Conservation (phyloP, 2,329 filamentous ascomycete genomes). For the Pyricularia pennisetigena region DNA sequence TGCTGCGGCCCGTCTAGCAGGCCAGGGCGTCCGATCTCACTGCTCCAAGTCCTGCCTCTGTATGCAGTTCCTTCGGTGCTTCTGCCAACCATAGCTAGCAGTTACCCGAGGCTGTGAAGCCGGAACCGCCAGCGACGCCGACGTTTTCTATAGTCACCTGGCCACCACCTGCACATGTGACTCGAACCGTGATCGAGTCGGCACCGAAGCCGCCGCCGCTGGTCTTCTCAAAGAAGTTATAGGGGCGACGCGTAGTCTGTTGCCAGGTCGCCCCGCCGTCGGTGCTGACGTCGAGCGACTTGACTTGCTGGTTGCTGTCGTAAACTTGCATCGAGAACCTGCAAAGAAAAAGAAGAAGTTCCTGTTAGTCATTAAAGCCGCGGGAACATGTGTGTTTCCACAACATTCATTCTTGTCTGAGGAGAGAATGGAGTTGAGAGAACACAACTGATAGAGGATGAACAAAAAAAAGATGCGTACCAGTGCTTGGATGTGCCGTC, state of each 20-base stretch:
- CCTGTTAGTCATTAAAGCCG: not conserved
- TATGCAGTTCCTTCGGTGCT: not conserved
- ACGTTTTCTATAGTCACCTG: slow-evolving; percentile 4
- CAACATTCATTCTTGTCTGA: not conserved
- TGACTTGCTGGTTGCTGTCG: slow-evolving; percentile 48
- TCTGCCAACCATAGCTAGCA: not conserved
- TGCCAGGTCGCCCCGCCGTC: slow-evolving; percentile 50
- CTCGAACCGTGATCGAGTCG: slow-evolving; percentile 4
- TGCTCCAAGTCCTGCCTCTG: not conserved
- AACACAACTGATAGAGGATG: not conserved
- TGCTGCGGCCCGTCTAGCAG: not conserved
- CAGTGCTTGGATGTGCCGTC: slow-evolving; percentile 30
- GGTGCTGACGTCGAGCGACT: slow-evolving; percentile 48
- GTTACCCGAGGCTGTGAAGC: slow-evolving; percentile 4
- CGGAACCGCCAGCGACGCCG: slow-evolving; percentile 5
- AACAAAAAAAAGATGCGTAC: slow-evolving; percentile 15
- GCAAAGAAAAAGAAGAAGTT: not conserved
- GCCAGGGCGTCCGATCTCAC: not conserved
- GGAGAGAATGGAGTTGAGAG: not conserved
- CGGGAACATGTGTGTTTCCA: not conserved
- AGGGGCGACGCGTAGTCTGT: slow-evolving; percentile 39
- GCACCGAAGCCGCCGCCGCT: slow-evolving; percentile 25
- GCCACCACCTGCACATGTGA: slow-evolving; percentile 6
- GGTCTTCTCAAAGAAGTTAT: slow-evolving; percentile 54
- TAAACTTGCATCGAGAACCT: slow-evolving; percentile 48